Conservation (phyloP, 2,329 filamentous ascomycete genomes). For the Cryphonectria naterciae region DNA sequence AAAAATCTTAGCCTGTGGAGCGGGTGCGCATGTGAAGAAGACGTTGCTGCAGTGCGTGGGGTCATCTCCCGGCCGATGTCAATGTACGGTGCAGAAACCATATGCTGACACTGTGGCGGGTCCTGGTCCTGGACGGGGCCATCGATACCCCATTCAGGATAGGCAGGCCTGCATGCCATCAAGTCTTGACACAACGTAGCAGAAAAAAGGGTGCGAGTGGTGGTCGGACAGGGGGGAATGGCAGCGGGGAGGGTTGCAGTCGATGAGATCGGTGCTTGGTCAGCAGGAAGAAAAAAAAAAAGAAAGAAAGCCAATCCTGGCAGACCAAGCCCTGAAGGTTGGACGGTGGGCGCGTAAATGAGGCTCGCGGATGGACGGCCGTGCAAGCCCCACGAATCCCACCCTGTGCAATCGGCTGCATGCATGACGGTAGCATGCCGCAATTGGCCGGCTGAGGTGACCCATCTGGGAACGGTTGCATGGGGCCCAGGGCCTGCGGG, state of each 20-base stretch:
- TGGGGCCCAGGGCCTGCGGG: conserved; percentile 24
- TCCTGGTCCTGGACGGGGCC: conserved; percentile 13
- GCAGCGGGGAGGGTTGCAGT: conserved; percentile 25
- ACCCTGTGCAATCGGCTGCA: conserved; percentile 53
- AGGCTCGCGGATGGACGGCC: conserved; percentile 52
- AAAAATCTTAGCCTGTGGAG: not conserved
- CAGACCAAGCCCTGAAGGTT: conserved; percentile 36
- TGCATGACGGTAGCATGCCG: conserved; percentile 40
- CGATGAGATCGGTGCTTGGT: conserved; percentile 9
- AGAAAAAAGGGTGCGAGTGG: conserved; percentile 13
- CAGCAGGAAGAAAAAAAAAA: not conserved
- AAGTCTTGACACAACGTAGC: not conserved
- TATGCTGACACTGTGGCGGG: conserved; percentile 25
- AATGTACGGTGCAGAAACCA: conserved; percentile 22
- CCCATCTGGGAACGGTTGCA: conserved; percentile 27
- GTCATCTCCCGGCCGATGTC: conserved; percentile 12
- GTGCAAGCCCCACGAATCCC: conserved; percentile 44
- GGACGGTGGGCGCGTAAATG: conserved; percentile 54
- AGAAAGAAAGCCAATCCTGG: conserved; percentile 43
- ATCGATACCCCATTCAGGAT: conserved; percentile 12
- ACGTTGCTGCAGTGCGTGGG: conserved; percentile 17
- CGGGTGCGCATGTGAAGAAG: conserved; percentile 15
- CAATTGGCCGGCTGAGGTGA: conserved; percentile 44
- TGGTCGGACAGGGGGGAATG: conserved; percentile 16
- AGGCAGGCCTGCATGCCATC: conserved; percentile 13